A percentile compares a stretch with the other conserved stretches of the same genome.
Evolutionary conservation across 2,329 filamentous ascomycete genomes (phyloP).

Genomic region (Colletotrichum sp.): DNA sequence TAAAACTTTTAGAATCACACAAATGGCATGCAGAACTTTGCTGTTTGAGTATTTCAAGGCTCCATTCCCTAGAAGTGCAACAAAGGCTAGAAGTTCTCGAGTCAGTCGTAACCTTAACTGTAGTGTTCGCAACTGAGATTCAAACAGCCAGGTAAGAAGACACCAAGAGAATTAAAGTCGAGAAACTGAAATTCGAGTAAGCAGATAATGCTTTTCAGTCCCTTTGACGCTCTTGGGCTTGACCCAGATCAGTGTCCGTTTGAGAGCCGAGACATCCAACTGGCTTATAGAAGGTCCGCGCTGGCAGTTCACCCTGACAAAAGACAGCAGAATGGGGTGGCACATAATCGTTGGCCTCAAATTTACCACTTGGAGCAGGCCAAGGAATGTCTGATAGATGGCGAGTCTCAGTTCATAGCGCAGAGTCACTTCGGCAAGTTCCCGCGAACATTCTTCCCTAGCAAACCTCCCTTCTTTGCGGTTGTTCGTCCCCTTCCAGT

Average conservation of each 20-base stretch:
- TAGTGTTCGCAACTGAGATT: neutral
- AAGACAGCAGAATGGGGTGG: rapidly evolving
- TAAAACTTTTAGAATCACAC: too few relatives aligned
- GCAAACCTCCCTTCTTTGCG: neutral
- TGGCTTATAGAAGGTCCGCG: neutral
- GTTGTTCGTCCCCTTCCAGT: neutral
- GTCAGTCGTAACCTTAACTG: too few relatives aligned
- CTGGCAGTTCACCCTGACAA: neutral
- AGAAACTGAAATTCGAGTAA: neutral
- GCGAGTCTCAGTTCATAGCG: neutral
- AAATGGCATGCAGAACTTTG: too few relatives aligned
- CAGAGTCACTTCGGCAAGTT: neutral
- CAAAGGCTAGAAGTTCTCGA: neutral
- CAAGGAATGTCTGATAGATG: rapidly evolving
- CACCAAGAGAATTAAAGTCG: too few relatives aligned
- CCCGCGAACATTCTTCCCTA: neutral
- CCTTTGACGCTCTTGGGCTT: neutral
- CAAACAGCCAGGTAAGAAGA: neutral
- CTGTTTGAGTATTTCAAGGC: too few relatives aligned
- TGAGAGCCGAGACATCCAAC: neutral
- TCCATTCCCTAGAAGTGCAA: neutral
- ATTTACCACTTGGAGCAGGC: neutral
- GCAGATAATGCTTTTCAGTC: neutral
- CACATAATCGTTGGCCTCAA: neutral
- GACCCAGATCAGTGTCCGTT: neutral